A percentile compares a stretch with the other conserved stretches of the same genome.
These are phyloP conservation scores for Nakazawaea wyomingensis DNA, from an alignment of 805 yeast genomes.

Conservation along the genomic window DNA sequence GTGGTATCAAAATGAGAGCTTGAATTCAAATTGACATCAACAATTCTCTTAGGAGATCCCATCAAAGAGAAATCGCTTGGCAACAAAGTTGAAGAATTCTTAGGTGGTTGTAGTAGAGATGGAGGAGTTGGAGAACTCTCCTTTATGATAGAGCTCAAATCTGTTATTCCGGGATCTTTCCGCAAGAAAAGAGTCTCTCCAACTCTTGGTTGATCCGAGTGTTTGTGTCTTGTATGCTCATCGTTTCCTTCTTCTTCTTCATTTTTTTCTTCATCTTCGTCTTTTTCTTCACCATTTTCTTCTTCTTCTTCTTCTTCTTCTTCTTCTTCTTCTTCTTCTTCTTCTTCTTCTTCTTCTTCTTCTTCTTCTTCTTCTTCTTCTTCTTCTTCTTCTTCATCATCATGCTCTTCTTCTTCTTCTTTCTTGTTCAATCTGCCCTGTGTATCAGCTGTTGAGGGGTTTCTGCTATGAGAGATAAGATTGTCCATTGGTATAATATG, in stretches of 20 bases:
- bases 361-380: background rate
- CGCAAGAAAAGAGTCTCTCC: background rate
- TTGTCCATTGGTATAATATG: background rate
- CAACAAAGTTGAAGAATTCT: background rate
- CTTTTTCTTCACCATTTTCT: background rate
- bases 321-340: background rate
- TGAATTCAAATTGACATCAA: background rate
- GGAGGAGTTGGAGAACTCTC: background rate
- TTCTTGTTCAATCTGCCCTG: no score
- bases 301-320: background rate
- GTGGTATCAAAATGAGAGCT: background rate
- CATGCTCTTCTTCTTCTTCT: background rate
- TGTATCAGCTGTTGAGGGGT: background rate
- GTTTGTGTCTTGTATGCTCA: no score
- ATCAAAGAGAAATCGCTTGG: background rate
- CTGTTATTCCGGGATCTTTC: constrained; percentile 4
- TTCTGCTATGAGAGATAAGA: constrained; percentile 1
- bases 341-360: background rate
- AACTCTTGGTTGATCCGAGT: background rate
- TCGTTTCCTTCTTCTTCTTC: background rate
- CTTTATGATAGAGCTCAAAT: constrained; percentile 6
- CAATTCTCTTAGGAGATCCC: background rate
- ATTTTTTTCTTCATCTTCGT: background rate
- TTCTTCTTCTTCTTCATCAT: background rate
- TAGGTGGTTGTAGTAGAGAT: background rate